A percentile compares a stretch with the other conserved stretches of the same genome.
Conservation (phyloP, 106 monocot genomes). For the Allium cepa region DNA sequence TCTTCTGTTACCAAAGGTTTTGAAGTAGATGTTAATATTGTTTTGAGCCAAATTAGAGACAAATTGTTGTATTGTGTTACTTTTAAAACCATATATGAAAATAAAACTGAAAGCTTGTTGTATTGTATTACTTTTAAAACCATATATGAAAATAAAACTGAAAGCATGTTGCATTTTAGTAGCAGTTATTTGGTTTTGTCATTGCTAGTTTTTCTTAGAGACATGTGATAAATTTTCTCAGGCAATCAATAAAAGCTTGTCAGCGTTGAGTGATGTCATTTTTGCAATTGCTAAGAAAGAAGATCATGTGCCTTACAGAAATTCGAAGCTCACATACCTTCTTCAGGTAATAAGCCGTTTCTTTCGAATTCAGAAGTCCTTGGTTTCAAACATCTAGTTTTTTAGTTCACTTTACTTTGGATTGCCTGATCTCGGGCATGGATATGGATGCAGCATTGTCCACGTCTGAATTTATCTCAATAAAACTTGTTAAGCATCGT, state of each 20-base stretch:
- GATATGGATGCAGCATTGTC: too few relatives aligned
- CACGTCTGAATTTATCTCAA: too few relatives aligned
- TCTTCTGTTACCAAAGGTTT: too few relatives aligned
- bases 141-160: too few relatives aligned
- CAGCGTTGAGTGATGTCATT: constrained; percentile 81
- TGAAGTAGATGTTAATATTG: too few relatives aligned
- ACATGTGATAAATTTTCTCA: constrained; percentile 5
- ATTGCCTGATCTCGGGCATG: too few relatives aligned
- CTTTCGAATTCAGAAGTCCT: too few relatives aligned
- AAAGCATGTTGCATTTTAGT: background rate
- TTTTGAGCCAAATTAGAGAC: too few relatives aligned
- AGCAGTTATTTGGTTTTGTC: background rate
- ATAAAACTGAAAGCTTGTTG: background rate
- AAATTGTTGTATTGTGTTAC: background rate
- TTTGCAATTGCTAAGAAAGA: constrained; percentile 82
- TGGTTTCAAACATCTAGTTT: background rate
- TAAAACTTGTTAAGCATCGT: too few relatives aligned
- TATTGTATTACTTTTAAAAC: background rate
- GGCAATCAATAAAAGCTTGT: constrained; percentile 90
- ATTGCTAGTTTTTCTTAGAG: background rate
- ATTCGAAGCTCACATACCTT: constrained; percentile 89
- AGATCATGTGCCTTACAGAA: constrained; percentile 84
- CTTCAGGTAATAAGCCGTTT: constrained; percentile 42
- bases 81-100: background rate
- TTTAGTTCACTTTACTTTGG: background rate